phyloP scores from a whole-genome alignment of 1,139 yeast genomes.

The Blastobotrys ciferrii region DNA sequence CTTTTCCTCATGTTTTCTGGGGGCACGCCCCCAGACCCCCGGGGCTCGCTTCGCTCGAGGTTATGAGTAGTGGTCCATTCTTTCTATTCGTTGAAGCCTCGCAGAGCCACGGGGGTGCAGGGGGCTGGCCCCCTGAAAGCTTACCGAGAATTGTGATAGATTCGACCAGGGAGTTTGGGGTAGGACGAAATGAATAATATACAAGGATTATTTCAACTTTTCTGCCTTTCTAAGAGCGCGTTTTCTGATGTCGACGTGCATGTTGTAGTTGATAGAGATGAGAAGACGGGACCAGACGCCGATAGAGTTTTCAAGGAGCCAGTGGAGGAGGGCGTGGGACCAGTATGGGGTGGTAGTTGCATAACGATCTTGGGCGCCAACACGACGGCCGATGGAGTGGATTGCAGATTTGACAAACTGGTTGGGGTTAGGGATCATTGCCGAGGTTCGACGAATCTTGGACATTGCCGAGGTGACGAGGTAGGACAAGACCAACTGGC shows the following conservation, averaged over 20 bases:
- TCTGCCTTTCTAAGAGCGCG: slow-evolving; percentile 81
- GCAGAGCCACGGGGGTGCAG: too few species aligned
- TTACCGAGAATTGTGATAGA: too few species aligned
- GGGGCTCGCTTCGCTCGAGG: too few species aligned
- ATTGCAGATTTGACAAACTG: slow-evolving; percentile 71
- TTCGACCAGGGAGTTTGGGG: neutral
- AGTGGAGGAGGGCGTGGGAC: slow-evolving; percentile 92
- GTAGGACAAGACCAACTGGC: slow-evolving; percentile 82
- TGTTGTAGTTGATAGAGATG: slow-evolving; percentile 60
- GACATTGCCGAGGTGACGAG: slow-evolving; percentile 96
- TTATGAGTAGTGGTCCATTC: too few species aligned
- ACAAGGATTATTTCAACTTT: slow-evolving; percentile 6
- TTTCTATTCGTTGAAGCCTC: too few species aligned
- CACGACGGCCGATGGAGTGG: slow-evolving; percentile 70
- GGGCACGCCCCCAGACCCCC: too few species aligned
- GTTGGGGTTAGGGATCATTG: slow-evolving; percentile 78
- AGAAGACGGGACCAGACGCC: slow-evolving; percentile 79
- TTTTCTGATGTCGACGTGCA: slow-evolving; percentile 77
- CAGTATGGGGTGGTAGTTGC: slow-evolving; percentile 91
- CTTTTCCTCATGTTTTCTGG: too few species aligned
- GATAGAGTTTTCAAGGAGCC: slow-evolving; percentile 69
- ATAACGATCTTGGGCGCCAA: slow-evolving; percentile 89
- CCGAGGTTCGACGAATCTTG: slow-evolving; percentile 75
- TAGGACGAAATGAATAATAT: neutral
- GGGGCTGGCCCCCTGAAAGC: too few species aligned